These are phyloP conservation scores for Trichoderma lentiforme DNA, from an alignment of 2,329 filamentous ascomycete genomes.

Conservation along the genomic window DNA sequence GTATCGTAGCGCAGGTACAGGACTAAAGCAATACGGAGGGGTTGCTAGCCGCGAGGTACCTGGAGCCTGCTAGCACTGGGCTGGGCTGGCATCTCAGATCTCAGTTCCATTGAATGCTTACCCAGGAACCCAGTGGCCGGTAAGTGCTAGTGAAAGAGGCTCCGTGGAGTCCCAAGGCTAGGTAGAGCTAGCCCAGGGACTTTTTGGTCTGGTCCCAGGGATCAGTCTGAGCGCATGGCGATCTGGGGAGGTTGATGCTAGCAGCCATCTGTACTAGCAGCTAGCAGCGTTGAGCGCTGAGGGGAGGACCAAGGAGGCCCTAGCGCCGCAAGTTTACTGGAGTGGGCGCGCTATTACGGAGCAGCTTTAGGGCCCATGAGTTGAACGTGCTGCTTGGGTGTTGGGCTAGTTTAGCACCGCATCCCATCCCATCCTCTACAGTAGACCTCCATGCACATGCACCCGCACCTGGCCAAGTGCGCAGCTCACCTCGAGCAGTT, in stretches of 20 bases:
- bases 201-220: background rate
- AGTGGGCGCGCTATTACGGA: background rate
- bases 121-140: constrained; percentile 14
- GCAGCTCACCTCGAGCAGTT: too few relatives aligned
- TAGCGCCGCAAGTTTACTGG: background rate
- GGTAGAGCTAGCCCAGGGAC: background rate
- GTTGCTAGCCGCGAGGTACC: background rate
- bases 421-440: background rate
- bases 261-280: background rate
- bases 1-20: background rate
- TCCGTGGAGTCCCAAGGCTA: background rate
- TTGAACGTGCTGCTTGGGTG: background rate
- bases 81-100: background rate
- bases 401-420: background rate
- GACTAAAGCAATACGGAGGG: background rate
- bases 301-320: background rate
- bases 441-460: background rate
- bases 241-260: constrained; percentile 11
- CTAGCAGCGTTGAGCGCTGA: background rate
- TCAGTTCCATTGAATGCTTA: background rate
- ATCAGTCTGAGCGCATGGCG: background rate
- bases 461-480: background rate
- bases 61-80: background rate
- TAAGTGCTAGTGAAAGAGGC: background rate
- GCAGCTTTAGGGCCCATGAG: background rate